Evolutionary conservation across 768 basidiomycete genomes (phyloP).

Genomic region (Boletus subparvulus): DNA sequence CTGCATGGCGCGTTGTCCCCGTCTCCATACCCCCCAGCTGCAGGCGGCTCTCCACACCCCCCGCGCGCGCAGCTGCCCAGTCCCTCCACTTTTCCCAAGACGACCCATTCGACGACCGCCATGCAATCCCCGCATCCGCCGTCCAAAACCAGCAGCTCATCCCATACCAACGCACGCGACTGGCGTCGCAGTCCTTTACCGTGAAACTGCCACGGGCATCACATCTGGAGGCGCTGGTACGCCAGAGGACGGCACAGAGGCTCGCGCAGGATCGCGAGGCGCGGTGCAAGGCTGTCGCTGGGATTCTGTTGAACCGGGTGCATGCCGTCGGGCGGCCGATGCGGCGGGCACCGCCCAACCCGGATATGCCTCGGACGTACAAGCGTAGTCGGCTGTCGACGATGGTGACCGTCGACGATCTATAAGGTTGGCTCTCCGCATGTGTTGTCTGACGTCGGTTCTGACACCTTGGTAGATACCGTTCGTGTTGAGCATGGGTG

Average conservation of each 20-base stretch:
- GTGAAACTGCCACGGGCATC: slow-evolving; percentile 27
- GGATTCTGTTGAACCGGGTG: slow-evolving; percentile 54
- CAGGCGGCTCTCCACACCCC: slow-evolving; percentile 24
- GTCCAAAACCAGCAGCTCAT: slow-evolving; percentile 10
- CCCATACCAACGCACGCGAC: slow-evolving; percentile 28
- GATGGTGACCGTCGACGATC: slow-evolving; percentile 46
- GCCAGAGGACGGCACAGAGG: slow-evolving; percentile 33
- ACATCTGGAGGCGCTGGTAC: slow-evolving; percentile 26
- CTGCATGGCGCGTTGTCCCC: slow-evolving; percentile 26
- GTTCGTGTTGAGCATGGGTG: slow-evolving; percentile 18
- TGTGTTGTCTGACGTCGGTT: not conserved
- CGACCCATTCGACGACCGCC: slow-evolving; percentile 28
- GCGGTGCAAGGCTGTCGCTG: slow-evolving; percentile 54
- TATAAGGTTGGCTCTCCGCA: slow-evolving; percentile 15
- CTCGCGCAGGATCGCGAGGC: slow-evolving; percentile 39
- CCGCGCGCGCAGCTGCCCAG: slow-evolving; percentile 17
- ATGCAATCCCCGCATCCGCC: slow-evolving; percentile 13
- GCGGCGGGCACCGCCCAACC: slow-evolving; percentile 38
- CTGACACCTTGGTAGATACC: slow-evolving; percentile 4
- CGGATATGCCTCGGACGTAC: slow-evolving; percentile 39
- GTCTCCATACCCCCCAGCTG: slow-evolving; percentile 23
- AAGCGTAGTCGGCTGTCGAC: slow-evolving; percentile 54
- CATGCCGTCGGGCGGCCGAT: slow-evolving; percentile 53
- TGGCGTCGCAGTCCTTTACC: slow-evolving; percentile 27
- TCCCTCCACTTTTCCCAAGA: slow-evolving; percentile 22